phyloP scores from a whole-genome alignment of 768 basidiomycete species.

The Russula compacta region DNA sequence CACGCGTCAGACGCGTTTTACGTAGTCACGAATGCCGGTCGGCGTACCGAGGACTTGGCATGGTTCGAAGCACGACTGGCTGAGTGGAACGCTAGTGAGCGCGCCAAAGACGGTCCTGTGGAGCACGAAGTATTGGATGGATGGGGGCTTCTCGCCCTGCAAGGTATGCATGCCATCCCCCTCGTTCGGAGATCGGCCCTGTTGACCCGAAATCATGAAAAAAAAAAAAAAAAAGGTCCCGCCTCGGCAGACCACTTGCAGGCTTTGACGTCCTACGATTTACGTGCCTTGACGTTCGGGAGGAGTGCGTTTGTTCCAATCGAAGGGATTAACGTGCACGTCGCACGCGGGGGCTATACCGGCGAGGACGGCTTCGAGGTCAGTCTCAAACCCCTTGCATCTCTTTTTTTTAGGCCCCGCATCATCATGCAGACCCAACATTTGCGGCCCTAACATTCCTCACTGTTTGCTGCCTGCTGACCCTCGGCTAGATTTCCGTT shows the following conservation, averaged over 20 bases:
- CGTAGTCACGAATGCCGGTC: conserved; percentile 92
- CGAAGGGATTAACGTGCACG: conserved; percentile 70
- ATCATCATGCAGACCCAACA: not conserved
- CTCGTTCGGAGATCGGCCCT: not conserved
- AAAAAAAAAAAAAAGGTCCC: conserved; percentile 45
- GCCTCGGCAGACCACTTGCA: conserved; percentile 76
- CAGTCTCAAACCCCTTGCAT: conserved; percentile 9
- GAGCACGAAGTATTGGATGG: conserved; percentile 72
- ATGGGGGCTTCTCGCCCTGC: conserved; percentile 86
- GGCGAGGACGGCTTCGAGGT: conserved; percentile 99
- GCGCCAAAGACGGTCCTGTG: conserved; percentile 48
- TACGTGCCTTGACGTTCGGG: conserved; percentile 72
- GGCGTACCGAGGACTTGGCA: conserved; percentile 69
- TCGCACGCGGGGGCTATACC: conserved; percentile 93
- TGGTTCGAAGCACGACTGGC: conserved; percentile 63
- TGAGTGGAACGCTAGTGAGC: conserved; percentile 67
- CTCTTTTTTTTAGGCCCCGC: not conserved
- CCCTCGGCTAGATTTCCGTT: conserved; percentile 63
- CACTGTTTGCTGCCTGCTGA: not conserved
- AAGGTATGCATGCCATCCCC: conserved; percentile 43
- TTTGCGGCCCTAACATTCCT: not conserved
- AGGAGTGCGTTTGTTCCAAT: conserved; percentile 73
- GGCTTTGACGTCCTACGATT: conserved; percentile 61
- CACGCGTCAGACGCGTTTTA: conserved; percentile 76
- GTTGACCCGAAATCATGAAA: not conserved